Evolutionary conservation across 306 rosid species (phyloP), one percentile per base, ranked within the genome.

Genomic region (Vigna nakashimae): DNA sequence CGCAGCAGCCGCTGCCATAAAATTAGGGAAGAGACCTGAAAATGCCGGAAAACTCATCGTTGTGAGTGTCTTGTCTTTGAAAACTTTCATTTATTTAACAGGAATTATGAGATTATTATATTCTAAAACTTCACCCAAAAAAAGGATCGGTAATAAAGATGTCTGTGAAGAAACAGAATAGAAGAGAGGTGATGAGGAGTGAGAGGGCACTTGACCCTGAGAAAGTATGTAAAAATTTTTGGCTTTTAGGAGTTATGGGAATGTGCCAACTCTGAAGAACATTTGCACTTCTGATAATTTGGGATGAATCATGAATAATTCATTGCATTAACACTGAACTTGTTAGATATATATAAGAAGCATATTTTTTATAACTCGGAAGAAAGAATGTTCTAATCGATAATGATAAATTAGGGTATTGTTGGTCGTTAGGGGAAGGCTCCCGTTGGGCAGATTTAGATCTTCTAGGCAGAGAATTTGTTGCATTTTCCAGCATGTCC

Each of bases 41-140:
- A 83, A 85, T 75, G 86, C 88, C 7, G 94, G 97, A 69, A 91
- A 89, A 71, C 91, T 91, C 60, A 85, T 87, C 62, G 87, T 74
- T 51, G 91, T 82, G 78, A 82, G 96, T 69, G 43, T 34, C 7
- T 52, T 50, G 45, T 22, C 50, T 36, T 71, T 26, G 38, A 64
- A 17, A 12, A 45, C 38, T 7, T 52, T 22, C 1, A 56, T 5
- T 48, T 63, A 40, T 53, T 57, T 18, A 20, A 26, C 14, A 3
- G 62, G 58, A 74, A 80, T 20, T 53, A 40, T 30, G 22, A 65
- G 72, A 71, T 65, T 40, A 63, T 38, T 65, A 65, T 65, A 65
- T 18, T 38, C 32, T 9, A 65, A 15, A 64, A 63, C 0, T 26
- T 15, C 32, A 32, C 12, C 45, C 17, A 14, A 62, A 6, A 32